A percentile compares a stretch with the other conserved stretches of the same genome.
Conservation (phyloP, 148 eudicot genomes). For the Agrostemma githago region DNA sequence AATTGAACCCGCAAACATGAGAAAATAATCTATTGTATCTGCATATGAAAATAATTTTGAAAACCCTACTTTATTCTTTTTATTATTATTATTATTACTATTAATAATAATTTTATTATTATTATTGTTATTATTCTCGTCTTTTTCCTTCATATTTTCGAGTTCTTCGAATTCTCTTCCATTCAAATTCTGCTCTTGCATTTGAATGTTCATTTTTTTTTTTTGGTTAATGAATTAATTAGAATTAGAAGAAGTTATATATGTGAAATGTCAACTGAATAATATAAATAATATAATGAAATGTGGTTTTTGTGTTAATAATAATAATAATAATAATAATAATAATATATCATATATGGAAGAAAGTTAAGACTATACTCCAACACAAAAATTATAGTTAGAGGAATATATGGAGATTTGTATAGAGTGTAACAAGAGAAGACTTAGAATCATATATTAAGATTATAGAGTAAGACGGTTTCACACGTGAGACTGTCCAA, state of each 20-base stretch:
- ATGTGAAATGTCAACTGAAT: background rate
- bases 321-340: no score
- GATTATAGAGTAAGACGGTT: no score
- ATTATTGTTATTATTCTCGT: background rate
- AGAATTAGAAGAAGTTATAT: background rate
- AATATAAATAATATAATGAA: no score
- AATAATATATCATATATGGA: no score
- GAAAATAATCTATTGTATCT: constrained; percentile 57
- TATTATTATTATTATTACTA: constrained; percentile 1
- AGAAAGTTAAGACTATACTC: no score
- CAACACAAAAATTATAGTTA: background rate
- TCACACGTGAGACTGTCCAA: background rate
- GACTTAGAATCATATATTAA: no score
- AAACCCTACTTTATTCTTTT: constrained; percentile 36
- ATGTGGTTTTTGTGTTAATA: no score
- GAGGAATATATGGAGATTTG: no score
- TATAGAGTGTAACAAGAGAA: no score
- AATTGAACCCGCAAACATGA: constrained; percentile 67
- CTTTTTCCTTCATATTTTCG: background rate
- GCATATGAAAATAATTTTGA: constrained; percentile 59
- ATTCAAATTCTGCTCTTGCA: constrained; percentile 15
- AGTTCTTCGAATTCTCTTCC: background rate
- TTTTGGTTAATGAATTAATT: background rate
- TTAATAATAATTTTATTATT: constrained; percentile 4
- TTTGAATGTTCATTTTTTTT: constrained; percentile 26